Base-by-base conservation (phyloP, 192 early-diverging fungal species). In the Podila epigama region DNA sequence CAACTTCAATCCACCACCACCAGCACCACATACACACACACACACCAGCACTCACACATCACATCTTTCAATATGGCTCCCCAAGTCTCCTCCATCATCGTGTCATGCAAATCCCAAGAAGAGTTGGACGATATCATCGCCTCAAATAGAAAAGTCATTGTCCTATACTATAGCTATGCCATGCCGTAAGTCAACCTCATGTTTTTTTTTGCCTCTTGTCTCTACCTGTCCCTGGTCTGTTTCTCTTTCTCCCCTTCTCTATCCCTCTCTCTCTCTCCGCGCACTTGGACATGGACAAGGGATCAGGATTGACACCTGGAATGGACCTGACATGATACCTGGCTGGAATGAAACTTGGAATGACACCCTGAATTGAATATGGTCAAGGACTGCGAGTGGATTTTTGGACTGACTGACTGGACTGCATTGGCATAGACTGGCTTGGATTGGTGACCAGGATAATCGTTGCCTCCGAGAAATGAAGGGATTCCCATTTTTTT, bases 141-240 rank as follows among this genome's bases (percentile, higher is more conserved):
- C 9, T 13, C n/a, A n/a, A 42, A 3, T 35, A 5, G 20, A 12
- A 63, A 63, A 9, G 69, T 51, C 56, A 35, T 71, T 34, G 69
- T 71, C 11, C 37, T 71, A 31, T 71, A 71, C 36, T 71, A 63
- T 36, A 71, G 69, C 55, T 71, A 71, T 37, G 69, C 69, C 32
- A 71, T 57, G 28, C 55, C 28, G 18, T 33, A 35, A 54, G 52
- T 31, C 0, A 20, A 34, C 54, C 32, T 18, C 31, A 6, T 56
- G 28, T 16, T 56, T 28, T 36, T 22, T 20, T 56, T 56, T 29
- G 18, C 10, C 5, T 54, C 18, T 35, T 4, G 18, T 4, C 1
- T 35, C 31, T 22, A 57, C 32, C 25, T 51, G 4, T 22, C 15
- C 5, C n/a, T 48, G 3, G n/a, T 22, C 44, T 22, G 25, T 22